Evolutionary conservation across 441 rosid species (phyloP), one percentile per base, ranked within the genome.

Genomic region (Erodium texanum): DNA sequence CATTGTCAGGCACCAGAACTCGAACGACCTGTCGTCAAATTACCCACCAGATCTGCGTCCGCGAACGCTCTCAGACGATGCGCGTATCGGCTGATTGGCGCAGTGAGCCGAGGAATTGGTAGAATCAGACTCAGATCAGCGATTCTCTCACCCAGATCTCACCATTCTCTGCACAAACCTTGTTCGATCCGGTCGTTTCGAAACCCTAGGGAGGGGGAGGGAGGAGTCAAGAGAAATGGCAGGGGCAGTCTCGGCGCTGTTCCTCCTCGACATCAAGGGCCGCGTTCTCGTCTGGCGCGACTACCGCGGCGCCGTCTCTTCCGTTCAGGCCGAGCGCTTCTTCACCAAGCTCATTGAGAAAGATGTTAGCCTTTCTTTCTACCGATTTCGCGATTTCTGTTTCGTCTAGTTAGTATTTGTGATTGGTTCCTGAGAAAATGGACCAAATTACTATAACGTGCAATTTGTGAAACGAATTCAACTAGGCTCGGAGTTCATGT

Each of bases 211-310:
- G 29, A 27, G 29, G 29, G 29, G 29, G 29, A 27, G 29, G 29
- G 29, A 27, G 29, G 29, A 27, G 29, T 1, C 29, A 27, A 52
- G 63, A 34, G 45, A 68, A 38, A 92, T 92, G 97, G 87, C 96
- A n/a, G 98, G 97, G 67, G 99, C 99, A 70, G 97, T 83, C 72
- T 94, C 99, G 48, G 97, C 99, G 52, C 88, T 94, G 77, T 94
- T 94, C 78, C 92, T 94, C 38, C 86, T 94, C 67, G 99, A 94
- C 72, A 92, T 89, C 71, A 94, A 94, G 67, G 99, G 99, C 19
- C 96, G 97, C 36, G 89, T 94, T 71, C 90, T 94, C 7, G 90
- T 92, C 11, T 94, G 98, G 99, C 98, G 99, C 56, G 98, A 92
- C 82, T 92, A 88, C 81, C 98, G 96, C 64, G 98, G 99, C 16